phyloP scores from a whole-genome alignment of 192 early-diverging fungal species.

The Powellomyces hirtus region DNA sequence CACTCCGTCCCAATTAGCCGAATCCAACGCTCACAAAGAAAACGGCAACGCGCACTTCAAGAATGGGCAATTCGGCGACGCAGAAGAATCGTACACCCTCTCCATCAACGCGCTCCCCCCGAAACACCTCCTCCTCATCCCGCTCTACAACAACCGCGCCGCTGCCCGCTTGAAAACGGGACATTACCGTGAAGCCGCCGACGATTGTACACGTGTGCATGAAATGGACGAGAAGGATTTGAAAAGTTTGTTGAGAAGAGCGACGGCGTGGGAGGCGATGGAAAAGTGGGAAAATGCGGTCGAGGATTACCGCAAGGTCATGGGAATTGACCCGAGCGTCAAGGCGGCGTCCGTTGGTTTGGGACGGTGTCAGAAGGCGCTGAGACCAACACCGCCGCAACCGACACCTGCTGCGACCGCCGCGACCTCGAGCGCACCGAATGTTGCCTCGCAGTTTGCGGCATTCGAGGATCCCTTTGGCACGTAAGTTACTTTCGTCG shows the following conservation, averaged over 20 bases:
- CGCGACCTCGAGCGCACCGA: not conserved
- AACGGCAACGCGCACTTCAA: constrained; percentile 83
- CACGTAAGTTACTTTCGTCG: too few relatives aligned
- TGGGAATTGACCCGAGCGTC: constrained; percentile 31
- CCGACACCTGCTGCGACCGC: not conserved
- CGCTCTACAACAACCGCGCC: constrained; percentile 84
- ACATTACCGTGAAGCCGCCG: constrained; percentile 66
- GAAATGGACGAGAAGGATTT: constrained; percentile 57
- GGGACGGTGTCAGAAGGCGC: constrained; percentile 52
- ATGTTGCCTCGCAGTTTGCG: constrained; percentile 3
- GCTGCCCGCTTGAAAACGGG: constrained; percentile 78
- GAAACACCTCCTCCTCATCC: constrained; percentile 58
- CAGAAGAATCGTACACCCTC: constrained; percentile 65
- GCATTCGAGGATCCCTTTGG: constrained; percentile 8
- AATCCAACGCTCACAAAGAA: constrained; percentile 32
- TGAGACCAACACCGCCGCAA: constrained; percentile 19
- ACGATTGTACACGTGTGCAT: constrained; percentile 64
- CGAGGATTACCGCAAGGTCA: constrained; percentile 40
- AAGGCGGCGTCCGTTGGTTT: constrained; percentile 50
- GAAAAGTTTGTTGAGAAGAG: constrained; percentile 76
- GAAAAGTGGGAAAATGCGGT: constrained; percentile 78
- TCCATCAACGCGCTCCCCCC: constrained; percentile 64
- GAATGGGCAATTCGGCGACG: constrained; percentile 84
- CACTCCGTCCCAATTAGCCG: constrained; percentile 32
- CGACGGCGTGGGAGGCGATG: constrained; percentile 74